Evolutionary conservation across 2,329 filamentous ascomycete genomes (phyloP), one percentile per base, ranked within the genome.

Genomic region (Cladophialophora carrionii): DNA sequence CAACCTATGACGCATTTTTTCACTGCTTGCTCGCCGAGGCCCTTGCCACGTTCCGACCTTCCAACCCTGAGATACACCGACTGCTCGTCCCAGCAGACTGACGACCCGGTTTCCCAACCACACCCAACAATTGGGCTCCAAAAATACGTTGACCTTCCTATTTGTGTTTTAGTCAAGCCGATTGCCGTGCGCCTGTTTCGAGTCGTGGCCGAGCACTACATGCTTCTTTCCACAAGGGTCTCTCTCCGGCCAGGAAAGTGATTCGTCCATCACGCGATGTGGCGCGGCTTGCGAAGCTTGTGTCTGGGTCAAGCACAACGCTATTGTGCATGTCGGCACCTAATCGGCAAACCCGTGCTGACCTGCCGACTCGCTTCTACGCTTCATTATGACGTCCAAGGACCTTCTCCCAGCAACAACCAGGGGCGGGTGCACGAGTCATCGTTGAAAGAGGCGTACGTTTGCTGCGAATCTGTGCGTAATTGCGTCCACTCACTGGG

Each of bases 211-310:
- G 24, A 54, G 24, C 56, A 20, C 56, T 20, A 10, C 34, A 29
- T 5, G 8, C n/a, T 34, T 52, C 12, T 41, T 37, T 26, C 7
- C n/a, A n/a, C n/a, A n/a, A 34, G 37, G 12, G 22, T 22, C 26
- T 14, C 22, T 20, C 57, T 46, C 46, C 46, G 24, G 20, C 29
- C 22, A 22, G 46, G 29, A 37, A 37, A n/a, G 29, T 49, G 24
- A 26, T 34, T 60, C 20, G 57, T 46, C 24, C 43, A 26, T 60
- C 46, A 52, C 10, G 34, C 49, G 37, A 29, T 48, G 57, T 60
- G 31, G 57, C 57, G 29, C n/a, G 31, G 46, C 57, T 52, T 52
- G 48, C 46, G 31, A 60, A 60, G 57, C 57, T 60, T 60, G 57
- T 60, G 29, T 60, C n/a, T 52, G 46, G 9, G 46, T 60, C 57